phyloP scores from a whole-genome alignment of 139 green algal species.

The Bryopsis sp. region DNA sequence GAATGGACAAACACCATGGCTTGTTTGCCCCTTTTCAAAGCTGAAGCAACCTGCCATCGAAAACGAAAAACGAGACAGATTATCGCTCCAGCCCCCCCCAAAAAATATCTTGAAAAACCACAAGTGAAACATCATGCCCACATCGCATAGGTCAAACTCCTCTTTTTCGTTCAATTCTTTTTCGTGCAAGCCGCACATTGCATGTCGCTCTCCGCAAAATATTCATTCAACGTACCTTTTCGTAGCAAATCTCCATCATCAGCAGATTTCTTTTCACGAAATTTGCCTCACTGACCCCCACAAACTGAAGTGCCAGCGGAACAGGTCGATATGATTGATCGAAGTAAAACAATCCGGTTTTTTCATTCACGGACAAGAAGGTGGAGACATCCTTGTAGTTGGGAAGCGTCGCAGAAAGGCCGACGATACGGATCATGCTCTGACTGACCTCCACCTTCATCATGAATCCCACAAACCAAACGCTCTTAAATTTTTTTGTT shows the following conservation, averaged over 20 bases:
- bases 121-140: too few relatives aligned
- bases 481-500: neutral
- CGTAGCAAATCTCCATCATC: conserved; percentile 86
- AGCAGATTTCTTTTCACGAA: conserved; percentile 52
- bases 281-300: conserved; percentile 85
- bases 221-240: conserved; percentile 52
- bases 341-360: conserved; percentile 91
- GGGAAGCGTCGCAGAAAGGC: conserved; percentile 92
- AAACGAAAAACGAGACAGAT: neutral
- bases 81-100: too few relatives aligned
- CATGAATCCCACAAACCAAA: neutral
- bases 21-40: conserved; percentile 78
- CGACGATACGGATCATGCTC: conserved; percentile 97
- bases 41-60: conserved; percentile 51
- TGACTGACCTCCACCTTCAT: conserved; percentile 88
- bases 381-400: conserved; percentile 91
- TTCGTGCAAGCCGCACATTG: too few relatives aligned
- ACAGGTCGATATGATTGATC: conserved; percentile 89
- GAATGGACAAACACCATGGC: conserved; percentile 99
- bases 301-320: conserved; percentile 84
- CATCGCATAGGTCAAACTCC: too few relatives aligned
- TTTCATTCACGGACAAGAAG: conserved; percentile 63
- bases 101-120: too few relatives aligned
- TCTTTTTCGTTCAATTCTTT: too few relatives aligned
- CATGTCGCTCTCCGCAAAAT: too few relatives aligned